Conservation (phyloP, 495 filamentous ascomycete species). For the Neurospora discreta region DNA sequence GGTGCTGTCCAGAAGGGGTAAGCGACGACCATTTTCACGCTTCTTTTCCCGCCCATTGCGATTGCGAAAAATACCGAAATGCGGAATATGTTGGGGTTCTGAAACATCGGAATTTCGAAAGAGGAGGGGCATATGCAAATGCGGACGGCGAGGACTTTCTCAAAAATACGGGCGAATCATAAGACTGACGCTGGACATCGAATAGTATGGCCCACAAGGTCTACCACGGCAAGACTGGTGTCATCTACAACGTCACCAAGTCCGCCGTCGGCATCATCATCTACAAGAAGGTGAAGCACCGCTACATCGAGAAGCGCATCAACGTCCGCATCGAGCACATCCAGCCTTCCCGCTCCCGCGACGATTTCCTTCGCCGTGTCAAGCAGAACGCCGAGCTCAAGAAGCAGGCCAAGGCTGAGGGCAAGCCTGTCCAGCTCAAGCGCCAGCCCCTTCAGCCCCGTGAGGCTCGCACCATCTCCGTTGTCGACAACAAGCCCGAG, state of each 20-base stretch:
- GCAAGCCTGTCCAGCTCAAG: conserved; percentile 80
- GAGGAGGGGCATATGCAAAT: neutral
- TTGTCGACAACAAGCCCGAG: conserved; percentile 73
- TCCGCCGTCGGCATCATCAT: conserved; percentile 92
- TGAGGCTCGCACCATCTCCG: conserved; percentile 62
- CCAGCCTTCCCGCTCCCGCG: conserved; percentile 80
- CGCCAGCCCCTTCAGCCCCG: conserved; percentile 73
- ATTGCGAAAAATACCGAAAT: neutral
- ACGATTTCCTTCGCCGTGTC: conserved; percentile 91
- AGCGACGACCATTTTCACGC: conserved; percentile 8
- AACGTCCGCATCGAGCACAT: conserved; percentile 98
- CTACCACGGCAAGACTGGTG: conserved; percentile 97
- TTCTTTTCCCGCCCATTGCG: neutral
- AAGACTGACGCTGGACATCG: conserved; percentile 15
- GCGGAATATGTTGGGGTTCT: neutral
- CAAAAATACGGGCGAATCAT: neutral
- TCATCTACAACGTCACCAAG: conserved; percentile 98
- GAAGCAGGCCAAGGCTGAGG: conserved; percentile 83
- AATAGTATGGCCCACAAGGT: conserved; percentile 95
- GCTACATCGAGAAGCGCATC: conserved; percentile 98
- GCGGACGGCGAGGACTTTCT: neutral
- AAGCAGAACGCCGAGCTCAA: conserved; percentile 90
- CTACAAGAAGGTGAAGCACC: conserved; percentile 96
- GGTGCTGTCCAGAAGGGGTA: conserved; percentile 93
- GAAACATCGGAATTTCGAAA: neutral